A percentile compares a stretch with the other conserved stretches of the same genome.
phyloP scores from a whole-genome alignment of 768 basidiomycete species.

The Clavulina sp. region DNA sequence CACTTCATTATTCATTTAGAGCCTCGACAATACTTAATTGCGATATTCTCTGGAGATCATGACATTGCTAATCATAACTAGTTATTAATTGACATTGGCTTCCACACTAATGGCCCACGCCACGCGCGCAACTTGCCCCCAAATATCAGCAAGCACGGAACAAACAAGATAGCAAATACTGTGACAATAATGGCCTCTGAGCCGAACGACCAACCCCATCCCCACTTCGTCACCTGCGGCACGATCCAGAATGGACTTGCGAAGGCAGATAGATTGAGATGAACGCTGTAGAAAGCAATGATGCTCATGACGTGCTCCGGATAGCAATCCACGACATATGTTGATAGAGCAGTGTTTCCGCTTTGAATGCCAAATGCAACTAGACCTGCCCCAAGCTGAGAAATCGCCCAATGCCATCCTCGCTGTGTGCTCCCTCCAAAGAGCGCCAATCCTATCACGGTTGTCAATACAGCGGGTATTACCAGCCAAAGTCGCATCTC shows the following conservation, averaged over 20 bases:
- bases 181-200: constrained; percentile 8
- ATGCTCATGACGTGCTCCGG: constrained; percentile 11
- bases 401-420: constrained; percentile 8
- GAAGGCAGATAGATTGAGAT: constrained; percentile 10
- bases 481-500: constrained; percentile 11
- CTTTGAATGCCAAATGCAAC: constrained; percentile 11
- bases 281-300: constrained; percentile 10
- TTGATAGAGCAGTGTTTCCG: constrained; percentile 9
- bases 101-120: constrained; percentile 3
- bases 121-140: constrained; percentile 4
- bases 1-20: no score
- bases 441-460: constrained; percentile 8
- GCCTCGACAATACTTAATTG: no score
- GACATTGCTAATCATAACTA: no score
- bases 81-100: no score
- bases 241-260: constrained; percentile 12
- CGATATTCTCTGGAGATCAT: no score
- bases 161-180: constrained; percentile 2
- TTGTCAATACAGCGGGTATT: constrained; percentile 7
- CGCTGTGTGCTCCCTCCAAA: constrained; percentile 7
- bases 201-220: constrained; percentile 11
- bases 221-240: constrained; percentile 7
- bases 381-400: constrained; percentile 2
- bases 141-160: constrained; percentile 4
- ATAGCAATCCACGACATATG: constrained; percentile 11